phyloP scores from a whole-genome alignment of 495 filamentous ascomycete species.

The Endocarpon pusillum region DNA sequence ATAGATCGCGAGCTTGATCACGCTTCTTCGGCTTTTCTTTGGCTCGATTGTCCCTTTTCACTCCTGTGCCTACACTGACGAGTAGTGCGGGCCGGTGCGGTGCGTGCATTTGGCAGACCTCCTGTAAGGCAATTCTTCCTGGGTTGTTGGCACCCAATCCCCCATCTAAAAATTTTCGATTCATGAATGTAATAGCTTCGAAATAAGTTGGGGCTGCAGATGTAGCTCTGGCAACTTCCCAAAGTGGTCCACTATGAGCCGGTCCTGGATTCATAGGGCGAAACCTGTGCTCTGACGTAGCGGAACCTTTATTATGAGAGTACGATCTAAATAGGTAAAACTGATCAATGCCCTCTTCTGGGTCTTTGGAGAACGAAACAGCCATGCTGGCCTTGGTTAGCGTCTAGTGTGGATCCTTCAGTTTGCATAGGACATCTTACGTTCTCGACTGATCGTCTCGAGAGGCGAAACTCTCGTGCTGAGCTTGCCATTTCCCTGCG shows the following conservation, averaged over 20 bases:
- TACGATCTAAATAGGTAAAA: slow-evolving; percentile 5
- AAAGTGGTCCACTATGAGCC: slow-evolving; percentile 10
- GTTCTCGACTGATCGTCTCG: slow-evolving; percentile 1
- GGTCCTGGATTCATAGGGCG: slow-evolving; percentile 3
- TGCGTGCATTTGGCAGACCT: slow-evolving; percentile 1
- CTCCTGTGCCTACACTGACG: slow-evolving; percentile 3
- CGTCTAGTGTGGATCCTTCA: slow-evolving; percentile 3
- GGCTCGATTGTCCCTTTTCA: not conserved
- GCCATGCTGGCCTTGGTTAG: slow-evolving; percentile 4
- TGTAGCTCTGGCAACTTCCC: slow-evolving; percentile 17
- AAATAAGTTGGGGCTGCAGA: slow-evolving; percentile 21
- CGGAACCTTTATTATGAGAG: slow-evolving; percentile 1
- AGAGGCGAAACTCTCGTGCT: slow-evolving; percentile 1
- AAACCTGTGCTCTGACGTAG: not conserved
- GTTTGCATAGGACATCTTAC: not conserved
- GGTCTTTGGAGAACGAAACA: not conserved
- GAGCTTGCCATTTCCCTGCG: not conserved
- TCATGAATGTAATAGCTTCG: slow-evolving; percentile 2
- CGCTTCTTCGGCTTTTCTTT: not conserved
- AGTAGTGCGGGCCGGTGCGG: slow-evolving; percentile 1
- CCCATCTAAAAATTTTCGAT: slow-evolving; percentile 5
- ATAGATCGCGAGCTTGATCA: not conserved
- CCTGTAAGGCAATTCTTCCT: slow-evolving; percentile 1
- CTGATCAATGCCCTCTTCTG: not conserved
- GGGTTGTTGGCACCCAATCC: slow-evolving; percentile 9